Evolutionary conservation across 768 basidiomycete genomes (phyloP).

Genomic region (Suillus subalutaceus): DNA sequence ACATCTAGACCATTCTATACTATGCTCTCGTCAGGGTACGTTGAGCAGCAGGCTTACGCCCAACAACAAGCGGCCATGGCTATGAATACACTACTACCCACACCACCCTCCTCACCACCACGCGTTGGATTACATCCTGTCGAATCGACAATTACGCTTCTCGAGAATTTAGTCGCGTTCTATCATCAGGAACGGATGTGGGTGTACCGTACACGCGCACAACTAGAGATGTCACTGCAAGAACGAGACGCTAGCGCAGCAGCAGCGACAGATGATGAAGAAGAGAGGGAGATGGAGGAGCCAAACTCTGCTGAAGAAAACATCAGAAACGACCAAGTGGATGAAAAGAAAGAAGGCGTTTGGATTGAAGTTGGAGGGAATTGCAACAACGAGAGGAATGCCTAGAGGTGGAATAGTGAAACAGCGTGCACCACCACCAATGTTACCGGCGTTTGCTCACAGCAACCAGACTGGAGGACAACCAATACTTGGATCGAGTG

Average conservation of each 20-base stretch:
- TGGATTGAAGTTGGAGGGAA: slow-evolving; percentile 52
- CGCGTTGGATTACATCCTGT: slow-evolving; percentile 38
- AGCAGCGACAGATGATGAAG: background rate
- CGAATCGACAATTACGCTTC: slow-evolving; percentile 55
- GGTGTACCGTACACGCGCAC: slow-evolving; percentile 66
- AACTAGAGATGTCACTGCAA: slow-evolving; percentile 53
- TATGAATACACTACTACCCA: slow-evolving; percentile 37
- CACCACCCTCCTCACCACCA: slow-evolving; percentile 37
- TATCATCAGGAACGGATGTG: slow-evolving; percentile 75
- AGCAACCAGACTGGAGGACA: slow-evolving; percentile 4
- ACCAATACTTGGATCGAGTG: slow-evolving; percentile 31
- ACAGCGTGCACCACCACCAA: slow-evolving; percentile 34
- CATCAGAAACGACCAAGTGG: slow-evolving; percentile 43
- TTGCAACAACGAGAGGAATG: slow-evolving; percentile 32
- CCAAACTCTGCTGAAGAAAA: slow-evolving; percentile 14
- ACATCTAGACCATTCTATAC: slow-evolving; percentile 8
- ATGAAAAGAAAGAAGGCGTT: slow-evolving; percentile 61
- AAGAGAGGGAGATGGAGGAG: slow-evolving; percentile 3
- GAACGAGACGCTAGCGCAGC: slow-evolving; percentile 17
- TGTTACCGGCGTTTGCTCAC: slow-evolving; percentile 26
- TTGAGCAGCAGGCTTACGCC: slow-evolving; percentile 26
- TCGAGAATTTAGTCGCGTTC: slow-evolving; percentile 65
- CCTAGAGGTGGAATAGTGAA: slow-evolving; percentile 30
- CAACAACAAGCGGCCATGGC: slow-evolving; percentile 31
- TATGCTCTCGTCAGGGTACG: slow-evolving; percentile 74